Conservation (phyloP, 1,139 yeast species). For the Petasospora fabianii region DNA sequence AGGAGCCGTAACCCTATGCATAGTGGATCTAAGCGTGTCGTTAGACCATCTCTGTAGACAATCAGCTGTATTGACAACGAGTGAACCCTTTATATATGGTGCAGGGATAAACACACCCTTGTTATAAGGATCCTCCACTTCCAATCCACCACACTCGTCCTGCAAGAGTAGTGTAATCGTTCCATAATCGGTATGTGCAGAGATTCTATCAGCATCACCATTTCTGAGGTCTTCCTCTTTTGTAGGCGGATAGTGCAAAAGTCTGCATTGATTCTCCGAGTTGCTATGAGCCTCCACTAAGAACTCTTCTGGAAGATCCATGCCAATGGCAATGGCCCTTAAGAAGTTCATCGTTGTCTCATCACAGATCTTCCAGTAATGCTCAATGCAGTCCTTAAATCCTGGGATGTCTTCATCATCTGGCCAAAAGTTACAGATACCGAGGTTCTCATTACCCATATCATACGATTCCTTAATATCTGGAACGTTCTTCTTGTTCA, state of each 20-base stretch:
- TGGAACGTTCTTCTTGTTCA: conserved; percentile 23
- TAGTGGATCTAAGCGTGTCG: conserved; percentile 21
- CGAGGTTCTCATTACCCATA: conserved; percentile 23
- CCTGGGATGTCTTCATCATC: conserved; percentile 28
- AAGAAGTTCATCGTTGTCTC: conserved; percentile 13
- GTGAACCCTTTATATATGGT: conserved; percentile 20
- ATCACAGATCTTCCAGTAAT: conserved; percentile 22
- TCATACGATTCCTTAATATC: conserved; percentile 30
- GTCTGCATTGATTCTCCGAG: conserved; percentile 20
- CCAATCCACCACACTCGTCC: conserved; percentile 23
- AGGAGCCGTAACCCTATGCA: conserved; percentile 26
- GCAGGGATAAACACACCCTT: conserved; percentile 19
- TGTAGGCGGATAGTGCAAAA: conserved; percentile 22
- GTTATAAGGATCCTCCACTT: conserved; percentile 19
- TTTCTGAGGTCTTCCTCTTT: conserved; percentile 7
- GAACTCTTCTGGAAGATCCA: conserved; percentile 18
- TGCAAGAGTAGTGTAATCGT: conserved; percentile 23
- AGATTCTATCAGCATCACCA: conserved; percentile 23
- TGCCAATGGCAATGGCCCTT: conserved; percentile 20
- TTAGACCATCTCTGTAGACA: conserved; percentile 26
- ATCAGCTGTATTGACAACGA: conserved; percentile 25
- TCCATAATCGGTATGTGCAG: conserved; percentile 25
- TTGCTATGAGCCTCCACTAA: conserved; percentile 15
- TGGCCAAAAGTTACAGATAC: conserved; percentile 28
- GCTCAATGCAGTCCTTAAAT: conserved; percentile 25